Conservation (phyloP, 1,284 basidiomycete genomes). For the Ganoderma meredithae region DNA sequence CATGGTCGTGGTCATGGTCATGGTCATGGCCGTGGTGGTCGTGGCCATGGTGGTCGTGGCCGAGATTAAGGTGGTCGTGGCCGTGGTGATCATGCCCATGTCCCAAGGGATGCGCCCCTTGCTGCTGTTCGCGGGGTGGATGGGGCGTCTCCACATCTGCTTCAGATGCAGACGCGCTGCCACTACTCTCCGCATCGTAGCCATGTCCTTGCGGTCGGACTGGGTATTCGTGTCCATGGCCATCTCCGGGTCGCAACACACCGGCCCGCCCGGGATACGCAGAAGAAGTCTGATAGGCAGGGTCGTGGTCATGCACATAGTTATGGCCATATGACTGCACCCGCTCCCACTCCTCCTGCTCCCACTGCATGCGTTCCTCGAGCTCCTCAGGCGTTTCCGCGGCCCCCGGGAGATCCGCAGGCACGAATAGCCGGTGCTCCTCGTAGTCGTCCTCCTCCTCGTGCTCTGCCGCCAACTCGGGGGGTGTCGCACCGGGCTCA, state of each 20-base stretch:
- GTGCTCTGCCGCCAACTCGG: slow-evolving; percentile 56
- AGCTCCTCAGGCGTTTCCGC: slow-evolving; percentile 44
- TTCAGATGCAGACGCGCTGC: slow-evolving; percentile 16
- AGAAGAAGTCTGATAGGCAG: slow-evolving; percentile 40
- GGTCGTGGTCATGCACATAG: slow-evolving; percentile 37
- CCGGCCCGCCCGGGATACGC: slow-evolving; percentile 33
- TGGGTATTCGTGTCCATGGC: background rate
- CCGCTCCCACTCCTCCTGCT: slow-evolving; percentile 51
- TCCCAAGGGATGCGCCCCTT: slow-evolving; percentile 24
- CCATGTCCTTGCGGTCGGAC: background rate
- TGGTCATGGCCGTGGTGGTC: slow-evolving; percentile 10
- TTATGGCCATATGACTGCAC: slow-evolving; percentile 41
- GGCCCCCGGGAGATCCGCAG: slow-evolving; percentile 57
- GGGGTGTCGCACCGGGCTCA: slow-evolving; percentile 59
- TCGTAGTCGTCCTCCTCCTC: slow-evolving; percentile 54
- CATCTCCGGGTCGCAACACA: slow-evolving; percentile 15
- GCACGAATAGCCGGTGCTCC: slow-evolving; percentile 73
- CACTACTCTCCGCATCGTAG: slow-evolving; percentile 20
- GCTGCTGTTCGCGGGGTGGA: slow-evolving; percentile 25
- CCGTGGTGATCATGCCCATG: background rate
- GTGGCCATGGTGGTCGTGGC: slow-evolving; percentile 16
- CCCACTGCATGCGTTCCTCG: slow-evolving; percentile 48
- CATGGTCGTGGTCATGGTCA: slow-evolving; percentile 15
- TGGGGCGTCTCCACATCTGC: slow-evolving; percentile 28
- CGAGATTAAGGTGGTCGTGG: slow-evolving; percentile 5